A percentile compares a stretch with the other conserved stretches of the same genome.
These are phyloP conservation scores for Leishmania amazonensis DNA, from an alignment of 208 protist genomes.

Conservation along the genomic window DNA sequence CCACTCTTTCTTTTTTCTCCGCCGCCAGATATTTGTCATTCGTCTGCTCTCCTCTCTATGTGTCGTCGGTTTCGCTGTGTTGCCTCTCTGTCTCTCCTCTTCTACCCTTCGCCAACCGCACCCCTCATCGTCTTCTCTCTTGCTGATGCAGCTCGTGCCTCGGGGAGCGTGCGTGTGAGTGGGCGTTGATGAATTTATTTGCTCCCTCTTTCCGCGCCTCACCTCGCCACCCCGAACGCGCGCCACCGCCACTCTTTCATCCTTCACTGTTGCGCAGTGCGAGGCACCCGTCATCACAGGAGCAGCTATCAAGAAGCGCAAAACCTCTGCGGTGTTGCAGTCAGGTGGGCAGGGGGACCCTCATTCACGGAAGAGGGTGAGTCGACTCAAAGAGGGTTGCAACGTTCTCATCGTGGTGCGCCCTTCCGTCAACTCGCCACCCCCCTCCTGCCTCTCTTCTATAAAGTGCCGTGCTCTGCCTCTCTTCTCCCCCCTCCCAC, in stretches of 20 bases:
- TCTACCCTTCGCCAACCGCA: background rate
- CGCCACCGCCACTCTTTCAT: background rate
- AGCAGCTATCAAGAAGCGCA: background rate
- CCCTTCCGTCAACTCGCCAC: background rate
- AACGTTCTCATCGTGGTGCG: background rate
- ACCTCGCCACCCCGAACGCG: background rate
- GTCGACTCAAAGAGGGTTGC: background rate
- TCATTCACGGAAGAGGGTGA: background rate
- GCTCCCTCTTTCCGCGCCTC: background rate
- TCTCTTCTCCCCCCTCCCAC: background rate
- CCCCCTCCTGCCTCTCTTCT: background rate
- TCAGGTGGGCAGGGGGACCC: background rate
- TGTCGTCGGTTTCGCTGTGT: background rate
- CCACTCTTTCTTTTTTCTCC: background rate
- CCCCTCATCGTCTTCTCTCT: background rate
- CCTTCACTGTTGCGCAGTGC: background rate
- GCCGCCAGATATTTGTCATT: background rate
- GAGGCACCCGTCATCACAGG: background rate
- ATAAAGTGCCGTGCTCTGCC: background rate
- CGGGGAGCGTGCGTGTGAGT: background rate
- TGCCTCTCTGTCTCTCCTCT: background rate
- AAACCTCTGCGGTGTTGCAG: background rate
- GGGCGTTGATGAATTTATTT: background rate
- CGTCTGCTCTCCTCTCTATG: background rate
- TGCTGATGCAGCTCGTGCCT: background rate